Conservation (phyloP, 495 filamentous ascomycete species). For the Parathielavia appendiculata region DNA sequence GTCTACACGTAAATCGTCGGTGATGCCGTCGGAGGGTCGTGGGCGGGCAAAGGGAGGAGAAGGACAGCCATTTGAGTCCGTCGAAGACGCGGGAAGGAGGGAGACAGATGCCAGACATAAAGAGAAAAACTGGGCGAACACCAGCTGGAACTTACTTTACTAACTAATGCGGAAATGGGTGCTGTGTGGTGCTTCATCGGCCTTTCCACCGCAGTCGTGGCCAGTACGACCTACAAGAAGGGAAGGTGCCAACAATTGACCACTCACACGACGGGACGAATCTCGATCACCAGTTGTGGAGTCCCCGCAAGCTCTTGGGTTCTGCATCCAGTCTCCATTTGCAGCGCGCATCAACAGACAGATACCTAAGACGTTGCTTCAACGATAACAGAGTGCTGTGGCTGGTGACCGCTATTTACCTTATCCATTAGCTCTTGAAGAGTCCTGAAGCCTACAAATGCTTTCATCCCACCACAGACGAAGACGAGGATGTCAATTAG, state of each 20-base stretch:
- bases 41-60: not conserved
- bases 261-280: no score
- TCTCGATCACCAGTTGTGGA: no score
- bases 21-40: not conserved
- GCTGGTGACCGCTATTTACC: not conserved
- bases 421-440: conserved; percentile 1
- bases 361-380: no score
- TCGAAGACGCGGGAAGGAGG: conserved; percentile 1
- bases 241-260: no score
- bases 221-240: not conserved
- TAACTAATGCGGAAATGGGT: not conserved
- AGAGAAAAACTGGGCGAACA: not conserved
- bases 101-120: not conserved
- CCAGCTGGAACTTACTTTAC: no score
- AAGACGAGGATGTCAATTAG: no score
- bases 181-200: no score
- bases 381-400: not conserved
- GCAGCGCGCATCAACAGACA: no score
- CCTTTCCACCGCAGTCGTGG: not conserved
- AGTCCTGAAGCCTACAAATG: conserved; percentile 13
- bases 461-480: no score
- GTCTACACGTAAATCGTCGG: conserved; percentile 5
- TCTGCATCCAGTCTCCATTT: no score
- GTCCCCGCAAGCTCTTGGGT: no score
- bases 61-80: not conserved